Conservation (phyloP, 192 early-diverging fungal genomes). For the Entophlyctis luteolus region DNA sequence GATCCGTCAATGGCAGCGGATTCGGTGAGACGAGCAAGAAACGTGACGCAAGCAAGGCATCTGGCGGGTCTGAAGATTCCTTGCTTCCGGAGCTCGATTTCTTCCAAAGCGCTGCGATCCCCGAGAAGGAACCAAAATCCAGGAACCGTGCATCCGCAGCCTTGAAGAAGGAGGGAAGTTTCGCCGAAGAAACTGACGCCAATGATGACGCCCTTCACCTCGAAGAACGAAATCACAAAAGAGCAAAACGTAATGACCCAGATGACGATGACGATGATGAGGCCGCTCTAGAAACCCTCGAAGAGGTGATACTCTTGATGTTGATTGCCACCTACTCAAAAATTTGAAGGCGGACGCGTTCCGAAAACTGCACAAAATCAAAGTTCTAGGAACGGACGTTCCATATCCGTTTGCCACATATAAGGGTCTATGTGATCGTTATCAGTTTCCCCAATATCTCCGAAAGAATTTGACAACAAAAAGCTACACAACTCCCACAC, state of each 20-base stretch:
- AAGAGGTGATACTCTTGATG: not conserved
- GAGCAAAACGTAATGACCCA: not conserved
- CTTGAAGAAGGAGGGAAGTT: not conserved
- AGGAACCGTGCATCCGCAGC: not conserved
- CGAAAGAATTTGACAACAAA: constrained; percentile 63
- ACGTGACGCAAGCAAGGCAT: not conserved
- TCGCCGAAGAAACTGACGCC: not conserved
- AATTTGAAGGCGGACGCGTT: constrained; percentile 46
- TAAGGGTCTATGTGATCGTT: constrained; percentile 66
- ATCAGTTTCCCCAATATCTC: constrained; percentile 65
- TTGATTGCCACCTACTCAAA: constrained; percentile 8
- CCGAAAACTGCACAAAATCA: constrained; percentile 75
- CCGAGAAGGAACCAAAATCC: not conserved
- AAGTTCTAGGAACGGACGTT: constrained; percentile 79
- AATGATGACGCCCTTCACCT: constrained; percentile 70
- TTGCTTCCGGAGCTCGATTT: constrained; percentile 34
- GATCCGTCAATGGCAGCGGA: too few relatives aligned
- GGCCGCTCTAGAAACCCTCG: not conserved
- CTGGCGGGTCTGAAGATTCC: constrained; percentile 11
- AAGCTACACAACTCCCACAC: constrained; percentile 75
- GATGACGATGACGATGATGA: constrained; percentile 4
- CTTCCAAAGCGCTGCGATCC: constrained; percentile 17
- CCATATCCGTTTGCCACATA: constrained; percentile 82
- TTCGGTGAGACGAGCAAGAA: too few relatives aligned
- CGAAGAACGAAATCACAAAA: not conserved